Percentiles rank a stretch among this genome's conserved stretches.
These are phyloP conservation scores for Stromatinia cepivora DNA, from an alignment of 2,329 filamentous ascomycete genomes.

Conservation along the genomic window DNA sequence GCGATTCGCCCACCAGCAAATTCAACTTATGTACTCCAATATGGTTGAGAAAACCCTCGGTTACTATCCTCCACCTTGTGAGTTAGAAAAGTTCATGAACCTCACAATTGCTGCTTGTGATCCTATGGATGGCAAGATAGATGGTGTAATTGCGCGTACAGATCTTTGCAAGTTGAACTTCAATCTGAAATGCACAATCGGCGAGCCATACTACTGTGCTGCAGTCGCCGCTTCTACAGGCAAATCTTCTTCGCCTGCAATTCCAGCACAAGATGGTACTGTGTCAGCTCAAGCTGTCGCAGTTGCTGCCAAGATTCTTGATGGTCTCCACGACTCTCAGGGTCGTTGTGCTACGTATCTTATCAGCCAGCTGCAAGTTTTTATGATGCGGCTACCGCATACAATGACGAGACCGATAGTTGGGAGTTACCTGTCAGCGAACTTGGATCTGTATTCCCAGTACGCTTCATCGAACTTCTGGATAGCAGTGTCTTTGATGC, in stretches of 20 bases:
- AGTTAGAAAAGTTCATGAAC: constrained; percentile 53
- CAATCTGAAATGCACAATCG: constrained; percentile 49
- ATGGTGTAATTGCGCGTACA: constrained; percentile 54
- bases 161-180: constrained; percentile 51
- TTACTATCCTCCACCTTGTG: constrained; percentile 48
- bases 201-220: constrained; percentile 47
- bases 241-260: constrained; percentile 22
- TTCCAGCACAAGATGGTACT: constrained; percentile 29
- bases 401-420: constrained; percentile 9
- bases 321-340: constrained; percentile 42
- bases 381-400: constrained; percentile 4
- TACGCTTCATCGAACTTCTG: constrained; percentile 46
- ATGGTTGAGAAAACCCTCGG: constrained; percentile 45
- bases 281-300: constrained; percentile 39
- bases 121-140: constrained; percentile 53
- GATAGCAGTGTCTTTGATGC: constrained; percentile 44
- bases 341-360: constrained; percentile 44
- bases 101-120: constrained; percentile 56
- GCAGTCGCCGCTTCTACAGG: constrained; percentile 29
- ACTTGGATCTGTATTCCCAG: constrained; percentile 43
- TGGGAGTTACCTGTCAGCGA: constrained; percentile 42
- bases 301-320: constrained; percentile 41
- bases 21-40: constrained; percentile 45
- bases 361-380: constrained; percentile 38
- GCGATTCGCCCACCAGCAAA: constrained; percentile 49